These are phyloP conservation scores for Penicillium silybi DNA, from an alignment of 495 filamentous ascomycete genomes.

Conservation along the genomic window DNA sequence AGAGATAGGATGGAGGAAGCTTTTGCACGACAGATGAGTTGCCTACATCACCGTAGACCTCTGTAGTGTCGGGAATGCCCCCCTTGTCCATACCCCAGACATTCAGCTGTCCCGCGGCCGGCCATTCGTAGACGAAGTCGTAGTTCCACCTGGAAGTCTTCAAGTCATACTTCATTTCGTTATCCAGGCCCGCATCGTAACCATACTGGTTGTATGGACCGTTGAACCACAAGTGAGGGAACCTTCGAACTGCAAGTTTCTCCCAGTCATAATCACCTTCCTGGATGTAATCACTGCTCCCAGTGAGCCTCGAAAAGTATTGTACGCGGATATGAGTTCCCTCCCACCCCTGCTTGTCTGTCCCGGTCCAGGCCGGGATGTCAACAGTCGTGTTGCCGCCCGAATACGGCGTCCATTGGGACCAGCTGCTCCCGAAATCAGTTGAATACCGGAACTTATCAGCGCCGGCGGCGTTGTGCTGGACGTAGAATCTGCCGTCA, in stretches of 20 bases:
- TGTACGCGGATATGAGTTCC: conserved; percentile 59
- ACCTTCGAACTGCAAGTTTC: conserved; percentile 36
- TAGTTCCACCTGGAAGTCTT: conserved; percentile 46
- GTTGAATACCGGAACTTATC: conserved; percentile 55
- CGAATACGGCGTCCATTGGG: conserved; percentile 50
- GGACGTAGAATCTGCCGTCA: conserved; percentile 35
- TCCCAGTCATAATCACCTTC: conserved; percentile 50
- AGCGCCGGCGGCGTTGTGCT: conserved; percentile 56
- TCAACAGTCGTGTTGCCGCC: conserved; percentile 32
- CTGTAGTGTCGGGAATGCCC: conserved; percentile 44
- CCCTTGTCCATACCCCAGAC: conserved; percentile 46
- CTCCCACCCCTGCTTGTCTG: conserved; percentile 51
- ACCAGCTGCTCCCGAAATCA: conserved; percentile 46
- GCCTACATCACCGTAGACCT: conserved; percentile 47
- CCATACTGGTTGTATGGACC: conserved; percentile 62
- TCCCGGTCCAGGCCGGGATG: conserved; percentile 47
- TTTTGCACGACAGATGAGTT: conserved; percentile 15
- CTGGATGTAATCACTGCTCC: conserved; percentile 55
- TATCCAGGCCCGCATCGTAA: conserved; percentile 54
- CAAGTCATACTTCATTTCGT: conserved; percentile 46
- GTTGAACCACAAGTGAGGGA: conserved; percentile 57
- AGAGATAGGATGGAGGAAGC: conserved; percentile 20
- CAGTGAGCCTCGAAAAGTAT: conserved; percentile 58
- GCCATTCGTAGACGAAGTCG: conserved; percentile 51
- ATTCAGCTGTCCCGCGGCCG: conserved; percentile 43